Evolutionary conservation across 2,329 filamentous ascomycete genomes (phyloP).

Genomic region (Massarina eburnea): DNA sequence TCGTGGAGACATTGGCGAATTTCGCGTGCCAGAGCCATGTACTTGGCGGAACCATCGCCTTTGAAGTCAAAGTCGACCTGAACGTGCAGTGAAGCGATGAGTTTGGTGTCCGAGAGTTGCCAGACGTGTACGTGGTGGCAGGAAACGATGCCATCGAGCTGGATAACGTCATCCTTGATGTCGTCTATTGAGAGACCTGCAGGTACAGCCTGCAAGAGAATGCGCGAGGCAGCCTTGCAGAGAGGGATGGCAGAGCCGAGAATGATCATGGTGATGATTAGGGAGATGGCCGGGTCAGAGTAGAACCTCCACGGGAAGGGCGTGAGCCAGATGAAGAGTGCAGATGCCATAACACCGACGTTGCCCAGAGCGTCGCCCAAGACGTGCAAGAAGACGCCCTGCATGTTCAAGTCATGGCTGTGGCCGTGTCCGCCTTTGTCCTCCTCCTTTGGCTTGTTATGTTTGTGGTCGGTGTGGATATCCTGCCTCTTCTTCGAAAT

Average conservation of each 20-base stretch:
- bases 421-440: constrained; percentile 67
- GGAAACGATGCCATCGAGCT: constrained; percentile 79
- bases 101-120: constrained; percentile 93
- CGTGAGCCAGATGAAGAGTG: constrained; percentile 89
- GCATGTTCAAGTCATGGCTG: constrained; percentile 85
- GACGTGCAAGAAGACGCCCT: constrained; percentile 68
- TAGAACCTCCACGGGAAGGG: constrained; percentile 80
- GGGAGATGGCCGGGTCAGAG: constrained; percentile 86
- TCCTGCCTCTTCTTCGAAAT: constrained; percentile 31
- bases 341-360: constrained; percentile 80
- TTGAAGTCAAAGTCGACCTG: constrained; percentile 89
- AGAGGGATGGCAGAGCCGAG: constrained; percentile 75
- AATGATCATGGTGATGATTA: constrained; percentile 84
- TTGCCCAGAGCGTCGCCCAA: constrained; percentile 85
- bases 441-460: constrained; percentile 71
- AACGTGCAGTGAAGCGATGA: constrained; percentile 90
- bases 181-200: constrained; percentile 85
- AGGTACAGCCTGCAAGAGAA: constrained; percentile 91
- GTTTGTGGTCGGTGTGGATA: constrained; percentile 73
- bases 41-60: constrained; percentile 72
- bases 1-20: constrained; percentile 88
- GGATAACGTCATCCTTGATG: constrained; percentile 87
- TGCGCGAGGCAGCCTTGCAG: constrained; percentile 77
- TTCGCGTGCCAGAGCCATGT: constrained; percentile 85
- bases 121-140: constrained; percentile 97